Evolutionary conservation across 768 basidiomycete species (phyloP), one percentile per base, ranked within the genome.

Genomic region (Mycena haematopus): DNA sequence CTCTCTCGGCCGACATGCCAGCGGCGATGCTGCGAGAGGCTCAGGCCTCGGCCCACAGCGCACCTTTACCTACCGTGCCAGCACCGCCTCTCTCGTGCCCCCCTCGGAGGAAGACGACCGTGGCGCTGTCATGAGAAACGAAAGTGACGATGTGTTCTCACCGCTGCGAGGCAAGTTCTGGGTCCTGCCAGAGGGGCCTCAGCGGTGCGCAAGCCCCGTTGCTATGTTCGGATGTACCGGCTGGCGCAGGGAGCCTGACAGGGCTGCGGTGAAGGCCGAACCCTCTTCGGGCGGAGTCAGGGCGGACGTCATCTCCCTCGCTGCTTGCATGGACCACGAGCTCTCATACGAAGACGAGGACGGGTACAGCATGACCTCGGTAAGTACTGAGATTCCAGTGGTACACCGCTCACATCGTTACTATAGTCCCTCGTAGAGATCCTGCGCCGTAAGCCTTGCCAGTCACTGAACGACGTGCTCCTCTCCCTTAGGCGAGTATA

Each of bases 291-390:
- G 19, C 24, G 57, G 40, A 3, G 36, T 58, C 6, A 24, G 11
- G n/a, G 57, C 57, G 24, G 36, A 58, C 40, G 57, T 58, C 13
- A n/a, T 58, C 17, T 58, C 47, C 25, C 24, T 58, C 10, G 57
- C 57, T 2, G 50, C 57, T 7, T 58, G 57, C 27, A 29, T 27
- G 46, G 57, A 58, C 27, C 27, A 33, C 35, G 36, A 58, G 13
- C 2, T 29, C 2, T 38, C 57, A 1, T 49, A 29, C 17, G 57
- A 58, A 9, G 57, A 58, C 33, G 36, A 11, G n/a, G 27, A 44
- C 1, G 57, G 57, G 5, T 40, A 49, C 19, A 58, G 57, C 24
- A 58, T 58, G 57, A 58, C 57, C 36, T 27, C 49, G 17, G 57
- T 58, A 17, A 10, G 57, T 40, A 40, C 31, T 31, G 9, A 36